A percentile compares a stretch with the other conserved stretches of the same genome.
phyloP scores from a whole-genome alignment of 306 rosid species.

The barrel medic (Medicago truncatula) region MtrunA17r5.0-ANR NC_053044.1:36677001-36677500 shows the following conservation, averaged over 20 bases:
- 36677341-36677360: conserved; percentile 60
- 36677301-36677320: conserved; percentile 20
- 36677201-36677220: conserved; percentile 77
- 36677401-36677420: conserved; percentile 81
- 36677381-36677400: conserved; percentile 82
- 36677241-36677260: conserved; percentile 29
- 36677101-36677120: conserved; percentile 75
- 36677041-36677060: conserved; percentile 86
- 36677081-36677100: conserved; percentile 75
- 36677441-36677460: conserved; percentile 93
- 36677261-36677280: neutral
- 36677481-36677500: conserved; percentile 81
- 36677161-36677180: conserved; percentile 81
- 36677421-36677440: conserved; percentile 93
- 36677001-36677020: conserved; percentile 84
- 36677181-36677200: conserved; percentile 77
- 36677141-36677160: conserved; percentile 72
- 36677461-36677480: conserved; percentile 81
- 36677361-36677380: conserved; percentile 90
- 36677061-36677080: conserved; percentile 80
- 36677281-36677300: conserved; percentile 18
- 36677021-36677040: conserved; percentile 84
- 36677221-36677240: conserved; percentile 93
- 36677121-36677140: conserved; percentile 85
- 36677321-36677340: conserved; percentile 12